A percentile compares a stretch with the other conserved stretches of the same genome.
Evolutionary conservation across 2,329 filamentous ascomycete species (phyloP).

Genomic region (Fusarium chuoi): DNA sequence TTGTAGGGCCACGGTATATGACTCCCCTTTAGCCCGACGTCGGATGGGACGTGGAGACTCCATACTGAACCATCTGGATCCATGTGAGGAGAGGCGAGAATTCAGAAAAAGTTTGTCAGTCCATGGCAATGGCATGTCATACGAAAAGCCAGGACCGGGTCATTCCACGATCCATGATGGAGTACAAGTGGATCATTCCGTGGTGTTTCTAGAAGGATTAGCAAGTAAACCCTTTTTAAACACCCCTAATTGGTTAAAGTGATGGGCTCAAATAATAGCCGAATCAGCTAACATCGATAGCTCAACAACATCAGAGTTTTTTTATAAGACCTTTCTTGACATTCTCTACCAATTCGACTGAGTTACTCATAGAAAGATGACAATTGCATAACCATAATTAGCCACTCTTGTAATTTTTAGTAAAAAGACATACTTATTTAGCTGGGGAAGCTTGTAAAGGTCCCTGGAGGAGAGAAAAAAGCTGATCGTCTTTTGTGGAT

Average conservation of each 20-base stretch:
- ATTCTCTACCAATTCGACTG: neutral
- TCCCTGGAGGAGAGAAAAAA: neutral
- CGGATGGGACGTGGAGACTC: conserved; percentile 22
- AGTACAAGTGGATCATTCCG: conserved; percentile 12
- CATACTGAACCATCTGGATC: neutral
- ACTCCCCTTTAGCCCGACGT: conserved; percentile 28
- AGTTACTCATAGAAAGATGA: neutral
- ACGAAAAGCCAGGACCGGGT: conserved; percentile 6
- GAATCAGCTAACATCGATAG: conserved; percentile 16
- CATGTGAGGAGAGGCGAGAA: conserved; percentile 24
- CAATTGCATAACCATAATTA: neutral
- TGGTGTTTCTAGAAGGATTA: conserved; percentile 30
- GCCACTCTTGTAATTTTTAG: neutral
- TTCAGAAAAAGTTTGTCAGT: conserved; percentile 34
- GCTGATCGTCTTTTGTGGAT: conserved; percentile 35
- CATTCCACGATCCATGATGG: conserved; percentile 32
- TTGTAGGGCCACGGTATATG: conserved; percentile 23
- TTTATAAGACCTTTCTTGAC: neutral
- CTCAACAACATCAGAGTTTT: neutral
- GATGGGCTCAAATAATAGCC: neutral
- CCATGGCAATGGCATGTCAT: conserved; percentile 29
- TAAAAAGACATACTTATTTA: neutral
- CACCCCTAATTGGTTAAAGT: neutral
- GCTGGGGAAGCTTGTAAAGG: neutral
- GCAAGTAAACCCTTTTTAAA: neutral